Evolutionary conservation across 306 rosid genomes (phyloP), one percentile per base, ranked within the genome.

Genomic region (Styphnolobium japonicum): DNA sequence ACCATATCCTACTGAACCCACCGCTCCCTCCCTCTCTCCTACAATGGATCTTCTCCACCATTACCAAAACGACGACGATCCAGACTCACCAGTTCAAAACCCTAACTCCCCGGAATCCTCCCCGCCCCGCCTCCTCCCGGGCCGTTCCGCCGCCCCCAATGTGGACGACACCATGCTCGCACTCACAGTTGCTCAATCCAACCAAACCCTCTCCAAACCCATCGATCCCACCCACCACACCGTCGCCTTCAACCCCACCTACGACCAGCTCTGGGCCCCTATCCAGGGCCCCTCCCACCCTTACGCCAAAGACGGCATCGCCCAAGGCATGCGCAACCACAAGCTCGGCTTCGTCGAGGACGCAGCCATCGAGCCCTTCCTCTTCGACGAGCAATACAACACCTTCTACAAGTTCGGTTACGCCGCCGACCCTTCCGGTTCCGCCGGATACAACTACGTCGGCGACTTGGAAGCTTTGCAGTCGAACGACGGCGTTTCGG

Each of bases 301-400:
- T 0, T 96, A 89, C 79, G 97, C 97, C 19, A 96, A 91, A 73
- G 99, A 96, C 45, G 97, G 98, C 73, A 84, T 93, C 31, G 96
- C 97, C 25, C 97, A 93, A 51, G 98, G 99, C 7, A 88, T 93
- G 91, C 98, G 98, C 64, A 96, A 96, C 85, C 98, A 96, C 89
- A 96, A 93, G 84, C 93, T 93, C 2, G 99, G 97, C 46, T 93
- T 93, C 37, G 97, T 96, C 0, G 99, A 96, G 42, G 93, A 93
- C 40, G 99, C 99, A 12, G 63, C 97, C 25, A 85, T 93, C 18
- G 98, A 90, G 8, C 90, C 97, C 7, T 93, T 96, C 66, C 87
- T 91, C 55, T 93, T 96, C 51, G 98, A 96, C 53, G 99, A 96
- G 75, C 99, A 91, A 80, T 93, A 96, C 89, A 96, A 96, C 67